Conservation (phyloP, 176 grass and related monocot species). For the Microstegium vimineum region DNA sequence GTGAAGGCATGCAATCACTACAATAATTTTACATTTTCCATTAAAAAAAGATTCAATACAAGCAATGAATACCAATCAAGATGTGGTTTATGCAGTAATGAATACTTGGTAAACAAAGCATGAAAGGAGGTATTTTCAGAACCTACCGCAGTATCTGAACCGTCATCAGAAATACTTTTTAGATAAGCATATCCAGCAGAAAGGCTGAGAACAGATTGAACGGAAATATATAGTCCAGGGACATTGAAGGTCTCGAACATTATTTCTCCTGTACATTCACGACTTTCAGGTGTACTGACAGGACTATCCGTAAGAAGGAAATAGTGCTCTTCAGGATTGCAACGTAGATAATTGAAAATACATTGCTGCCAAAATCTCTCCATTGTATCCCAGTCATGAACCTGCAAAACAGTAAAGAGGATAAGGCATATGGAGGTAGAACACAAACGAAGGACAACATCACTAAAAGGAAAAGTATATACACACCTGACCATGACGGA, state of each 20-base stretch:
- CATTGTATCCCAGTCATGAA: conserved; percentile 95
- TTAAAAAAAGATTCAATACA: neutral
- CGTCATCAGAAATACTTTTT: conserved; percentile 47
- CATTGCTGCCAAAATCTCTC: conserved; percentile 98
- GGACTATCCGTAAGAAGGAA: conserved; percentile 94
- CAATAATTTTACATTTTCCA: neutral
- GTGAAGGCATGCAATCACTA: neutral
- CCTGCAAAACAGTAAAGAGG: conserved; percentile 44
- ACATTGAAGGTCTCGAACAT: conserved; percentile 99
- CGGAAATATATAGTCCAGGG: conserved; percentile 87
- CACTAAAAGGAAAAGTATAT: neutral
- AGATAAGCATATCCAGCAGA: conserved; percentile 74
- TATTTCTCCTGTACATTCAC: conserved; percentile 93
- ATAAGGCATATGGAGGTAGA: neutral
- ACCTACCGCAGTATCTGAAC: conserved; percentile 55
- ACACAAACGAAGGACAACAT: neutral
- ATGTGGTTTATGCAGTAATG: neutral
- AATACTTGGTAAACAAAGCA: conserved; percentile 28
- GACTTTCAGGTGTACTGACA: conserved; percentile 79
- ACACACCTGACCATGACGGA: conserved; percentile 70
- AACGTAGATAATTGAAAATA: conserved; percentile 86
- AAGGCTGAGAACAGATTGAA: conserved; percentile 90
- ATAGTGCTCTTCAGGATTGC: conserved; percentile 95
- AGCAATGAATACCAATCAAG: neutral
- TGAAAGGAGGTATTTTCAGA: neutral